These are phyloP conservation scores for Coniferiporia weirii DNA, from an alignment of 1,284 basidiomycete genomes.

Conservation along the genomic window DNA sequence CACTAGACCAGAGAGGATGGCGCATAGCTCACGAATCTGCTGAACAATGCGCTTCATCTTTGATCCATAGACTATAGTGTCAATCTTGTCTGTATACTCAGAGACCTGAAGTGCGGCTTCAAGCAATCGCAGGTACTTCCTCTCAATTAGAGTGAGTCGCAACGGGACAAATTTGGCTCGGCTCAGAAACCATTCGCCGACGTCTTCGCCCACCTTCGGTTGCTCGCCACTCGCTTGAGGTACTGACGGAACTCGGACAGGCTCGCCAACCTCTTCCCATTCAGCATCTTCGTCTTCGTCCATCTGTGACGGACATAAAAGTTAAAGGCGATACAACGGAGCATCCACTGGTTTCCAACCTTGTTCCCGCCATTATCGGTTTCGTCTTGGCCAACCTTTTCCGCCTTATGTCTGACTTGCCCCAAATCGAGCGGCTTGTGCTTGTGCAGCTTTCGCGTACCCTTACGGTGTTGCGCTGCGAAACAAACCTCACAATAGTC, in stretches of 20 bases:
- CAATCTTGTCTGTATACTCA: conserved; percentile 83
- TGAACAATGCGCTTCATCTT: conserved; percentile 78
- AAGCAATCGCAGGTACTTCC: conserved; percentile 73
- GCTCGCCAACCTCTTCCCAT: conserved; percentile 39
- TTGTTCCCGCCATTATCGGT: conserved; percentile 24
- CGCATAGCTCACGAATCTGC: conserved; percentile 77
- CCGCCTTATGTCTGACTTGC: conserved; percentile 24
- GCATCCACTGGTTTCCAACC: conserved; percentile 20
- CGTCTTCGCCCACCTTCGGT: conserved; percentile 48
- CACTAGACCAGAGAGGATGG: conserved; percentile 74
- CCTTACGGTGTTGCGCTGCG: conserved; percentile 74
- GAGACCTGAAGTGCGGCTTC: conserved; percentile 76
- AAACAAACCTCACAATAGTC: conserved; percentile 79
- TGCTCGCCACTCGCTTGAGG: conserved; percentile 30
- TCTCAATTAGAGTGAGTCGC: conserved; percentile 63
- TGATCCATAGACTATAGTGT: conserved; percentile 67
- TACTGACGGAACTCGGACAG: conserved; percentile 33
- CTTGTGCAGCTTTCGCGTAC: conserved; percentile 60
- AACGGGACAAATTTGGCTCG: conserved; percentile 73
- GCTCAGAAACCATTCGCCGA: conserved; percentile 79
- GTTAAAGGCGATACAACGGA: not conserved
- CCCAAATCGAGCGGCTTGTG: conserved; percentile 41
- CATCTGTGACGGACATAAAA: conserved; percentile 34
- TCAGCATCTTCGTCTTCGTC: conserved; percentile 43
- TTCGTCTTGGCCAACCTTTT: conserved; percentile 23